Evolutionary conservation across 2,329 filamentous ascomycete genomes (phyloP), one percentile per base, ranked within the genome.

Genomic region (Pseudogymnoascus sp.): DNA sequence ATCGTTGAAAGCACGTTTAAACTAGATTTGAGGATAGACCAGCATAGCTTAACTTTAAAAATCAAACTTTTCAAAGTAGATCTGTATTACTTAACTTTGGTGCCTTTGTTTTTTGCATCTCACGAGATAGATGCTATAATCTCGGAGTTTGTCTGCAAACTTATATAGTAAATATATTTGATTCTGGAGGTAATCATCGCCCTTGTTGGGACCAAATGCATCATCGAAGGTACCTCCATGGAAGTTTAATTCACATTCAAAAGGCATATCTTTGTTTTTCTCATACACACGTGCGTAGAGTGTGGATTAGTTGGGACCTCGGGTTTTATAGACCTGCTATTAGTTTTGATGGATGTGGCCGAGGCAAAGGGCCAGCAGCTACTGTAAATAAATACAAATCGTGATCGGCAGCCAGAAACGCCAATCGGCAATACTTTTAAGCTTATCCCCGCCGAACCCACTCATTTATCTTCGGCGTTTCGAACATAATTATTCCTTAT

Each of bases 391-490:
- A 49, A 34, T 9, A 12, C 25, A 56, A 16, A 31, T 7, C 25
- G n/a, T 56, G 46, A 56, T 56, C 46, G 46, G 25, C 25, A n/a
- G 25, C 46, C 9, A 56, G 46, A 16, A 56, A 34, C 46, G 46
- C 25, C 46, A 56, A 31, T 18, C 46, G 25, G 46, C n/a, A 56
- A 34, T 7, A 56, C 25, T 56, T 56, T 56, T 56, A 56, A 56
- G 46, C 46, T 56, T 56, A 56, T 34, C 46, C 25, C 28, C 34
- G n/a, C 46, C 46, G n/a, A 53, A 31, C 46, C 25, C 46, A 31
- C 46, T 34, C 46, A 56, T 56, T 8, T 18, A 56, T 34, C 46
- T 56, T 56, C 46, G 46, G 46, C n/a, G 46, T 56, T 56, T 56
- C 25, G n/a, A 31, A 34, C 34, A 56, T 56, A 56, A 56, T 56